phyloP scores from a whole-genome alignment of 164 flowering plant genomes.

The Magnolia officinalis region DNA sequence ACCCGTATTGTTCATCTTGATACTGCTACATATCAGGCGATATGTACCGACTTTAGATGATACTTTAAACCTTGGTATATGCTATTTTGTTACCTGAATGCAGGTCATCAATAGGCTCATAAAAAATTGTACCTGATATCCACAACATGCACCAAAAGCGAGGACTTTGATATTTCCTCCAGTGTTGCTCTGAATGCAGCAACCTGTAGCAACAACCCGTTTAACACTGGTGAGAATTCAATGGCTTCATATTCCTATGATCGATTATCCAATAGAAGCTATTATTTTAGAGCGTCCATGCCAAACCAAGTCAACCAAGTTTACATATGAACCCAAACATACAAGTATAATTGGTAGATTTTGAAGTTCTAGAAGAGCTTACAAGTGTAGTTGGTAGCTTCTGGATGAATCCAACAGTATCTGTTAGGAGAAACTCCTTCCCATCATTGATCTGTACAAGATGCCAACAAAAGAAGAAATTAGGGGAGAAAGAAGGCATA shows the following conservation, averaged over 20 bases:
- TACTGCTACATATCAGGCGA: not conserved
- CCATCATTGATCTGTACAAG: slow-evolving; percentile 71
- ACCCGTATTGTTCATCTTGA: not conserved
- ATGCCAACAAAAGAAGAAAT: slow-evolving; percentile 8
- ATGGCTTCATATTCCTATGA: not conserved
- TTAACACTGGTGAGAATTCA: not conserved
- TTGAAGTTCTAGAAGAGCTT: slow-evolving; percentile 13
- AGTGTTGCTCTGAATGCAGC: slow-evolving; percentile 97
- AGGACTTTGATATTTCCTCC: slow-evolving; percentile 93
- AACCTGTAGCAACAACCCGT: slow-evolving; percentile 42
- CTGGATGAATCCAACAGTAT: slow-evolving; percentile 97
- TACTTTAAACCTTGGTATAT: no score
- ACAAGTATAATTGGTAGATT: not conserved
- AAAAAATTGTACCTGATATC: slow-evolving; percentile 67
- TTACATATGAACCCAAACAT: not conserved
- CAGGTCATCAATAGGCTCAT: slow-evolving; percentile 2
- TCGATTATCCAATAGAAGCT: not conserved
- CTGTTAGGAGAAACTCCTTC: slow-evolving; percentile 88
- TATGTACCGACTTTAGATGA: no score
- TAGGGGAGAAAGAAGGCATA: not conserved
- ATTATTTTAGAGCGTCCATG: not conserved
- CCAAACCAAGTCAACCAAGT: not conserved
- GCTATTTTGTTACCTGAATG: not conserved
- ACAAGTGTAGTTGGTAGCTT: slow-evolving; percentile 93
- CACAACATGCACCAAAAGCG: slow-evolving; percentile 93